Evolutionary conservation across 2,329 filamentous ascomycete genomes (phyloP).

Genomic region (Xylariaceae sp.): DNA sequence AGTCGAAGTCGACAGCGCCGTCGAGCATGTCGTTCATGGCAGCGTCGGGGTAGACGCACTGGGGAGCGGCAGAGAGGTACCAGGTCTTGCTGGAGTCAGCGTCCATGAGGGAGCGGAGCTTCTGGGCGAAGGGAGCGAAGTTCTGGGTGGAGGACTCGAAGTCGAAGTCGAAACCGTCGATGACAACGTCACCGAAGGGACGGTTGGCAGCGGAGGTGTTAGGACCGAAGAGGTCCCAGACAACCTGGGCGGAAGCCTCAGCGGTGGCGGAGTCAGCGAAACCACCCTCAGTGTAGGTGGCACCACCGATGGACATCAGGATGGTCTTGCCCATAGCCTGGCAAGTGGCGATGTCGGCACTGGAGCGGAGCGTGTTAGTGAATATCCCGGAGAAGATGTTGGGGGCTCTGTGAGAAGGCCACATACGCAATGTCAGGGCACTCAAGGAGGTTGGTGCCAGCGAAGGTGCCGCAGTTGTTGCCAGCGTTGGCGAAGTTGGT

Average conservation of each 20-base stretch:
- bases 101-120: conserved; percentile 53
- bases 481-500: conserved; percentile 62
- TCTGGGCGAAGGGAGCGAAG: conserved; percentile 55
- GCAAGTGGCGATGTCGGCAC: conserved; percentile 51
- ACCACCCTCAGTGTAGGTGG: conserved; percentile 63
- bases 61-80: conserved; percentile 61
- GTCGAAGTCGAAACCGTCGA: conserved; percentile 76
- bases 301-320: conserved; percentile 65
- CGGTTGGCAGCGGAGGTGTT: conserved; percentile 45
- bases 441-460: conserved; percentile 51
- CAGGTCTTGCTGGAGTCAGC: conserved; percentile 46
- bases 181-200: conserved; percentile 59
- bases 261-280: conserved; percentile 53
- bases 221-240: conserved; percentile 70
- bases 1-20: conserved; percentile 52
- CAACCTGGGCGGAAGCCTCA: conserved; percentile 49
- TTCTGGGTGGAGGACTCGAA: conserved; percentile 58
- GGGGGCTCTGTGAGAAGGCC: too few species aligned
- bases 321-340: conserved; percentile 65
- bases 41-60: conserved; percentile 61
- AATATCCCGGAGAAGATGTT: too few species aligned
- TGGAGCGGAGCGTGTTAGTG: too few species aligned
- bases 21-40: conserved; percentile 54
- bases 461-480: conserved; percentile 55
- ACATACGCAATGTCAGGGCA: conserved; percentile 55